Base-by-base conservation (phyloP, 2,329 filamentous ascomycete genomes). In the Penicillium janthinellum region DNA sequence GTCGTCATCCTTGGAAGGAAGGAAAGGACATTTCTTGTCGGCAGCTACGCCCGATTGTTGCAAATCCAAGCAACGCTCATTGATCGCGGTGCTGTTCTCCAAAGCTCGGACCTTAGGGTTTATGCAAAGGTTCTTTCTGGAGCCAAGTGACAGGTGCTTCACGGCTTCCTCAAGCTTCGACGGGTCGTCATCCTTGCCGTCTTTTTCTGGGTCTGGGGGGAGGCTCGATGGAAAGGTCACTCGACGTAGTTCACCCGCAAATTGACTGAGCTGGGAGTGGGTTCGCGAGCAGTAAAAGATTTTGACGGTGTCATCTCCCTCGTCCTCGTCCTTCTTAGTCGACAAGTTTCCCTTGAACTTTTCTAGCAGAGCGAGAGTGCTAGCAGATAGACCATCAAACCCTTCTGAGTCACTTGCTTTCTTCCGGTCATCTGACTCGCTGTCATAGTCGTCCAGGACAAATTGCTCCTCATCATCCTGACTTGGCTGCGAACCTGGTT, bases 281-380 rank as follows among this genome's bases (percentile, higher is more conserved):
- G 93, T 97, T 71, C 93, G 86, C 7, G 93, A 97, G 57, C 92
- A 95, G 77, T 94, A 96, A 75, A 91, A 96, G 54, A 97, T 90
- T 82, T 94, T 96, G 53, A 90, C 81, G 64, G 89, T 87, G 12
- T 85, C 81, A 7, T 83, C 74, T 39, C 85, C 80, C n/a, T 81
- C 75, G 5, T 82, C 78, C 8, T 84, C 78, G 7, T 81, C 77
- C 15, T 73, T 67, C 17, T 70, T 73, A 34, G 68, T 58, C 14
- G 70, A 69, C 44, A 64, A 59, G 37, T 74, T 72, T 74, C 64
- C 87, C 69, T 84, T 85, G 35, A 88, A 83, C 65, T 86, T 88
- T 57, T 89, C 84, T 76, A 97, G 85, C 49, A 95, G 77, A 31
- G 87, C 87, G 53, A 88, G 83, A 2, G 91, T 96, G 68, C 92